Base-by-base conservation (phyloP, 2,329 filamentous ascomycete genomes). In the Diaporthe australafricana region DNA sequence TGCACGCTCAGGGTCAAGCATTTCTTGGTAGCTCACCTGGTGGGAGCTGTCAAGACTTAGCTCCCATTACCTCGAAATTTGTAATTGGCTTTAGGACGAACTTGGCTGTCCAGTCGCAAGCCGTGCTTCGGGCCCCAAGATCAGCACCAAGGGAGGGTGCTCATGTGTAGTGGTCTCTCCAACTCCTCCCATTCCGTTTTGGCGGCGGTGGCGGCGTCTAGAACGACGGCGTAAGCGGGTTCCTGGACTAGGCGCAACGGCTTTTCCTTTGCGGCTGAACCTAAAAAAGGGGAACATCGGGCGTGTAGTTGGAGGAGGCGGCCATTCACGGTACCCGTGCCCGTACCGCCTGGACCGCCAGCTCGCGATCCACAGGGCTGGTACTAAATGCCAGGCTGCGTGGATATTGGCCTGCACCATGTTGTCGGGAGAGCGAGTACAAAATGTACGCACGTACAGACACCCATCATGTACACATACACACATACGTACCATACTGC, bases 91-190 rank as follows among this genome's bases (percentile, higher is more conserved):
- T 63, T 63, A 48, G 38, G 30, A 57, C 30, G 52, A 47, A 48
- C 40, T 48, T 55, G 52, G 40, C 66, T 65, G 45, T 65, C 60
- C 66, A 68, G 66, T 68, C 66, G 66, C 52, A 57, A 68, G 52
- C n/a, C 66, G 66, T 68, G 52, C 32, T 68, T 50, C 40, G 17
- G 1, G 14, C 42, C 3, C 45, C 45, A 65, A 65, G 45, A 65
- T 65, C 60, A 65, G 60, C 60, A 38, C n/a, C 27, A 25, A 50
- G 60, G 52, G 60, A 42, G 30, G 14, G 7, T 65, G 60, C n/a
- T 30, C 27, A 50, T 50, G 45, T 25, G 35, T 38, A 48, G 27
- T 30, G 42, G 60, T 38, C 57, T 47, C 12, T 6, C 42, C 42
- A 48, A 16, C 27, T 63, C 42, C 57, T 63, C 60, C 25, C 42